Percentiles rank a stretch among this genome's conserved stretches.
phyloP scores from a whole-genome alignment of 208 protist genomes.

The Kentomonas sorsogonicus region DNA sequence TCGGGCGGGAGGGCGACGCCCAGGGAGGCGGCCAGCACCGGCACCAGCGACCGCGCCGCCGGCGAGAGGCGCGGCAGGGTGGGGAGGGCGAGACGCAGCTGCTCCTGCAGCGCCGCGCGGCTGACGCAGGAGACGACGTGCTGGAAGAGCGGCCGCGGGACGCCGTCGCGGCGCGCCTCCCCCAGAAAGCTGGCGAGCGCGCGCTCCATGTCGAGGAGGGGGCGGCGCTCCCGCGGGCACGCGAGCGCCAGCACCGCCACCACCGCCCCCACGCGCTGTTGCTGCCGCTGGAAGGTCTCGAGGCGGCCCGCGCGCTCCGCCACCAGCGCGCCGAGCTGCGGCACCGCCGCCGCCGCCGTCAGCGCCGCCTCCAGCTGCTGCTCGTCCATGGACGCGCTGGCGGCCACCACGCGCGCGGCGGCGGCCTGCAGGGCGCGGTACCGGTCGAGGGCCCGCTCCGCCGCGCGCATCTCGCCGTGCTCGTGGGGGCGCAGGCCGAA shows the following conservation, averaged over 20 bases:
- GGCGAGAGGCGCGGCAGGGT: not conserved
- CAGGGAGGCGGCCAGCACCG: not conserved
- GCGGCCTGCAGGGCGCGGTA: slow-evolving; percentile 23
- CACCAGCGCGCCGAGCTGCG: slow-evolving; percentile 14
- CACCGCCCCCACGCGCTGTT: slow-evolving; percentile 14
- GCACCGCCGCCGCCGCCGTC: slow-evolving; percentile 9
- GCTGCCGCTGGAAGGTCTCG: slow-evolving; percentile 13
- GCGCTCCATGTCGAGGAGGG: slow-evolving; percentile 7
- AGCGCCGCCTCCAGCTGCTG: slow-evolving; percentile 17
- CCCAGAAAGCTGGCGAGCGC: slow-evolving; percentile 11
- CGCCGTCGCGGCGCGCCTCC: slow-evolving; percentile 6
- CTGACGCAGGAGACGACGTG: slow-evolving; percentile 13
- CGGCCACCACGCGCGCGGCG: slow-evolving; percentile 15
- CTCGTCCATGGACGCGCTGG: slow-evolving; percentile 12
- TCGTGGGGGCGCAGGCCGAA: slow-evolving; percentile 33
- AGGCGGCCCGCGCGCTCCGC: slow-evolving; percentile 8
- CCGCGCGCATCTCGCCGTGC: slow-evolving; percentile 30
- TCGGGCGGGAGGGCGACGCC: not conserved
- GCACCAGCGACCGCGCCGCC: not conserved
- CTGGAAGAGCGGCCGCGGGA: slow-evolving; percentile 1
- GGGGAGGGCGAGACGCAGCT: slow-evolving; percentile 10
- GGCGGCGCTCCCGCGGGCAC: not conserved
- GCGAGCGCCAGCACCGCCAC: slow-evolving; percentile 12
- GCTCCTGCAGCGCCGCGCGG: slow-evolving; percentile 17
- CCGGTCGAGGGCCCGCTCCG: slow-evolving; percentile 32